These are phyloP conservation scores for Fusarium denticulatum DNA, from an alignment of 2,329 filamentous ascomycete species.

Conservation along the genomic window DNA sequence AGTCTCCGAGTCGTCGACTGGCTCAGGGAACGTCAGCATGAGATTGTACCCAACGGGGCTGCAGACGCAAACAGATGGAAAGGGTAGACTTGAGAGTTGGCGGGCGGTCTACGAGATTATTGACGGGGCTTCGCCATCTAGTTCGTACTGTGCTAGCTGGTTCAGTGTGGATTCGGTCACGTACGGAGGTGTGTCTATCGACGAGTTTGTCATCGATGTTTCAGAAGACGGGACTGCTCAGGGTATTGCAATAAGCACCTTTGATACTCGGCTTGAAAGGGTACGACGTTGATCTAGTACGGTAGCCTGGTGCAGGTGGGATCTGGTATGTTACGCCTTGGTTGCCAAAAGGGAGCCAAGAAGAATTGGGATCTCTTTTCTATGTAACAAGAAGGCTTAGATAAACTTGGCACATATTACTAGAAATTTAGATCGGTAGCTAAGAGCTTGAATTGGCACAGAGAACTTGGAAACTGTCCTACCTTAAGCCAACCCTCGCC, in stretches of 20 bases:
- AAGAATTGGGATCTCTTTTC: not conserved
- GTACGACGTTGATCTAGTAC: not conserved
- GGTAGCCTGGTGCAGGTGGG: not conserved
- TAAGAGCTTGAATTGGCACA: too few species aligned
- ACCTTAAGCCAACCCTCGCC: not conserved
- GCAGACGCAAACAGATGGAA: not conserved
- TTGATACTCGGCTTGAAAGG: not conserved
- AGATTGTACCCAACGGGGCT: not conserved
- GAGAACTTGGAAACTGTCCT: too few species aligned
- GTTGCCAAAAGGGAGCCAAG: not conserved
- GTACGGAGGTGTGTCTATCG: not conserved
- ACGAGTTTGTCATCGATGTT: not conserved
- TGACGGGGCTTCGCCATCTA: not conserved
- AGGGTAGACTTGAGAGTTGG: not conserved
- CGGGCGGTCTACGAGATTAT: not conserved
- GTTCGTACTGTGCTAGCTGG: not conserved
- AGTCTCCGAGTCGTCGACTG: not conserved
- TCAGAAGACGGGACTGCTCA: not conserved
- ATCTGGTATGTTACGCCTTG: not conserved
- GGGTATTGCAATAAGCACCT: not conserved
- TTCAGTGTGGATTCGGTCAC: not conserved
- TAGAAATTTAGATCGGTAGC: fast-evolving
- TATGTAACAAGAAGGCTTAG: not conserved
- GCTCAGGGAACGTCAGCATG: not conserved
- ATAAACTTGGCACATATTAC: fast-evolving